Conservation (phyloP, 129 eudicot genomes). For the Heracleum sosnowskyi region DNA sequence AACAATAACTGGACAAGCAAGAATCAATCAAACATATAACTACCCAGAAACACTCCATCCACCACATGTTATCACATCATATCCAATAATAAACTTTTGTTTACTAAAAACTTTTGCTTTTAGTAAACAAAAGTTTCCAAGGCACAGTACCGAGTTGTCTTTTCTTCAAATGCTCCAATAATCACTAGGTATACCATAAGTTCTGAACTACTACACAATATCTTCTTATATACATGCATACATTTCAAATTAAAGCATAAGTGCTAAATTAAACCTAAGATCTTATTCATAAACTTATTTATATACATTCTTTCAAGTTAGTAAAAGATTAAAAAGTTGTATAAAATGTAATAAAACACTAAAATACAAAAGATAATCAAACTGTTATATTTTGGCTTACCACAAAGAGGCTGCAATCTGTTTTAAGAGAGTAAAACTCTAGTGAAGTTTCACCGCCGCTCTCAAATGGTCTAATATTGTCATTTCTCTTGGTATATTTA, state of each 20-base stretch:
- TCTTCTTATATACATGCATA: too few relatives aligned
- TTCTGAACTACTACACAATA: neutral
- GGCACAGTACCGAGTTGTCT: neutral
- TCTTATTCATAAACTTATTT: neutral
- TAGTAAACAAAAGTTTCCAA: neutral
- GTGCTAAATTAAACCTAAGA: neutral
- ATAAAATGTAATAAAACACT: neutral
- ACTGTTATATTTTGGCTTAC: slow-evolving; percentile 26
- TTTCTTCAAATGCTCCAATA: neutral
- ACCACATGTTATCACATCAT: neutral
- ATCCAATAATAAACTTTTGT: too few relatives aligned
- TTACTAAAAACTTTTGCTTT: too few relatives aligned
- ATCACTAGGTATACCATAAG: neutral
- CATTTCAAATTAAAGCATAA: neutral
- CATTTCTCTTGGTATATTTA: slow-evolving; percentile 66
- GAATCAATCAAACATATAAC: neutral
- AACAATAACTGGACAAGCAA: neutral
- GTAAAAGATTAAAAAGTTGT: neutral
- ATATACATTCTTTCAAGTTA: neutral
- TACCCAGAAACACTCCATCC: neutral
- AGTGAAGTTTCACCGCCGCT: slow-evolving; percentile 83
- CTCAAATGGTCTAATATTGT: slow-evolving; percentile 85
- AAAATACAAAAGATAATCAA: neutral
- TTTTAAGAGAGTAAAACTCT: slow-evolving; percentile 84
- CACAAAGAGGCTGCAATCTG: slow-evolving; percentile 92